phyloP scores from a whole-genome alignment of 1,139 yeast species.

The Insectozyma bohioensis region DNA sequence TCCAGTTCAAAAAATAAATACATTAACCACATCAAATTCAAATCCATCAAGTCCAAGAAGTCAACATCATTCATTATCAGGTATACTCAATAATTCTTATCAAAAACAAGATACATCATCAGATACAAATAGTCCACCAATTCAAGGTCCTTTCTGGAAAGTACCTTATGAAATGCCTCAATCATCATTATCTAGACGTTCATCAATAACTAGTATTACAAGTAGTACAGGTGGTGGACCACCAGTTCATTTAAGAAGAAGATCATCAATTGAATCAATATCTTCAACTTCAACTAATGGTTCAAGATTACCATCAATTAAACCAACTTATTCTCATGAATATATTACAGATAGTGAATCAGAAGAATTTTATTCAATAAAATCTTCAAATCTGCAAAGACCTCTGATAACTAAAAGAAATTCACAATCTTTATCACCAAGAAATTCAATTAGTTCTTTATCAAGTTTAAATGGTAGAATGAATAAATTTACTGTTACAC shows the following conservation, averaged over 20 bases:
- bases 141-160: slow-evolving; percentile 52
- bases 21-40: slow-evolving; percentile 13
- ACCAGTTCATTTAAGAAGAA: slow-evolving; percentile 10
- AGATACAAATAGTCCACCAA: slow-evolving; percentile 32
- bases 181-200: slow-evolving; percentile 24
- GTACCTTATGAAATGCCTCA: slow-evolving; percentile 53
- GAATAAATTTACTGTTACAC: slow-evolving; percentile 20
- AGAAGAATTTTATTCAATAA: slow-evolving; percentile 40
- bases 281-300: slow-evolving; percentile 31
- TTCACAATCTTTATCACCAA: slow-evolving; percentile 40
- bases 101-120: slow-evolving; percentile 4
- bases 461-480: slow-evolving; percentile 49
- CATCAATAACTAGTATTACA: slow-evolving; percentile 27
- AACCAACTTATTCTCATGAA: slow-evolving; percentile 25
- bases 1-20: slow-evolving; percentile 13
- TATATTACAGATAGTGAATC: slow-evolving; percentile 34
- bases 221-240: slow-evolving; percentile 18
- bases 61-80: slow-evolving; percentile 12
- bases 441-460: slow-evolving; percentile 45
- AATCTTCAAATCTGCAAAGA: slow-evolving; percentile 28
- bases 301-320: slow-evolving; percentile 31
- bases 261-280: slow-evolving; percentile 17
- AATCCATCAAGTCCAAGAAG: slow-evolving; percentile 23
- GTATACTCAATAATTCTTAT: slow-evolving; percentile 16
- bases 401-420: slow-evolving; percentile 25